Base-by-base conservation (phyloP, 306 rosid species). In the Pterocarpus macrocarpus region DNA sequence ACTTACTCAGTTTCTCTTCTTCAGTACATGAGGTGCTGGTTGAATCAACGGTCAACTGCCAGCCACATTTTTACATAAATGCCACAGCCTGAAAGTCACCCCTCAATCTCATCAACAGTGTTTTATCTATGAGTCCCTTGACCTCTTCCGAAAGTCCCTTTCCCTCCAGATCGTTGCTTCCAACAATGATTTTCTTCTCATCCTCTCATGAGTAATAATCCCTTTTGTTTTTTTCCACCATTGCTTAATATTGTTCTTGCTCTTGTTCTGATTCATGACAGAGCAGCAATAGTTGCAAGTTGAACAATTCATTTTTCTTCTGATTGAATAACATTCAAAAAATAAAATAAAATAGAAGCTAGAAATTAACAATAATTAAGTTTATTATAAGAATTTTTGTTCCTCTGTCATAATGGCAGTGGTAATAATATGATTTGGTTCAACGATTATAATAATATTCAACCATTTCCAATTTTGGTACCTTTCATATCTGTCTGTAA, bases 81-180 rank as follows among this genome's bases (percentile, higher is more conserved):
- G 66, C 63, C 80, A 39, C 68, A 12, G 1, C 52, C 32, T 73
- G 72, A 59, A 16, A 73, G 64, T 34, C 82, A 68, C 57, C 7
- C 11, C 17, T 17, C 83, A 68, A 64, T 83, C 80, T 79, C 89
- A 82, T 85, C 66, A 50, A 74, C 81, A 80, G 39, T 69, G 65
- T 61, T 69, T 61, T 30, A 61, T 75, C 78, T 78, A 80, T 66
- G 73, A 67, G 52, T 66, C 76, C 55, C 74, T 67, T 81, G 63
- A 79, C 57, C 36, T 75, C 32, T 77, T 44, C 33, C 81, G 8
- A 64, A 77, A 49, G 62, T 87, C 85, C 61, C 85, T 83, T 88
- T 81, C 86, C 61, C 57, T 12, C 44, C 68, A n/a, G 33, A 67
- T 44, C 22, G 70, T 79, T 80, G 65, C 59, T 68, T 73, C 85